Evolutionary conservation across 257 asterid genomes (phyloP), one percentile per base, ranked within the genome.

Genomic region (Osmanthus fragrans): DNA sequence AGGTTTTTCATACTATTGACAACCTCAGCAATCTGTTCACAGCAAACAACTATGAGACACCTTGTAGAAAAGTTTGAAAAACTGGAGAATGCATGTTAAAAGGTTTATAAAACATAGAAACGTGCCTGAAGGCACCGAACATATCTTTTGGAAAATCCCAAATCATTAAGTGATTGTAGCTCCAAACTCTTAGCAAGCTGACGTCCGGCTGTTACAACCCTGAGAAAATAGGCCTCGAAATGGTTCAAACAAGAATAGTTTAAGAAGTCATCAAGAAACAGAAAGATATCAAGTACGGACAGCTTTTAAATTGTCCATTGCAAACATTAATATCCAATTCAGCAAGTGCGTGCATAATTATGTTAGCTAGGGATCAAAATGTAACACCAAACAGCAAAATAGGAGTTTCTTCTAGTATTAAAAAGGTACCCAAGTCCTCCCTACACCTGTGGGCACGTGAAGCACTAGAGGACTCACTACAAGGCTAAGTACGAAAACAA

Each of bases 131-230:
- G 88, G 83, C 99, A 92, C 75, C 98, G 94, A 76, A 93, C 96
- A 49, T 92, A 92, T 93, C 99, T 87, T 86, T 96, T 96, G 58
- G 97, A 90, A 78, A 93, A 96, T 72, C 99, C 99, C 81, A 96
- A 85, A 83, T 96, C 98, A 81, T 96, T 96, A 40, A 96, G 88
- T 0, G 99, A 96, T 80, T 92, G 99, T 83, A 92, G 77, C 87
- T 96, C 99, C 86, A 96, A 83, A 84, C 95, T 89, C 93, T 88
- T 91, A 33, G 97, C 97, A 82, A 96, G 99, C 87, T 96, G 97
- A 51, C 96, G 95, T n/a, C 99, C 97, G 65, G 98, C 97, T 66
- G 98, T 86, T 34, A 90, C 89, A 67, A 92, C 97, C 98, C 99
- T 92, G 85, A 68, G 49, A 13, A 40, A 81, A 77, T n/a, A 75